Percentiles rank a stretch among this genome's conserved stretches.
Conservation (phyloP, 495 filamentous ascomycete genomes). For the Tuber brumale region DNA sequence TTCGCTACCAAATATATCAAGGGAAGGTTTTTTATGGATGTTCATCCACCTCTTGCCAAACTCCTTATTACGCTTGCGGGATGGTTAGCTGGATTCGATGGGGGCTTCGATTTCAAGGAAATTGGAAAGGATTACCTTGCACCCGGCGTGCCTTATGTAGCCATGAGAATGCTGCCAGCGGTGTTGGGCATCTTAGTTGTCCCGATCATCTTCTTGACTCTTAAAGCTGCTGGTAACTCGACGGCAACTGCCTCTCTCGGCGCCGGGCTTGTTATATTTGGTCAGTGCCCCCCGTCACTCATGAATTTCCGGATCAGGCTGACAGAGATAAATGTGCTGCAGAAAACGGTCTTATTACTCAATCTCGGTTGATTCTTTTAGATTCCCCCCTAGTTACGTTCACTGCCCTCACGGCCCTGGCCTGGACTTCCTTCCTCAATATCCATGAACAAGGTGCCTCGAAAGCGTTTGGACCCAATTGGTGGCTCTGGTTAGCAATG, state of each 20-base stretch:
- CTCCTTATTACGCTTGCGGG: conserved; percentile 90
- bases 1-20: conserved; percentile 99
- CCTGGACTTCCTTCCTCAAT: conserved; percentile 90
- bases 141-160: conserved; percentile 90
- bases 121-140: conserved; percentile 98
- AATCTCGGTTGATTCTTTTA: conserved; percentile 89
- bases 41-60: conserved; percentile 96
- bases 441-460: conserved; percentile 88
- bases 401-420: conserved; percentile 83
- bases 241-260: conserved; percentile 76
- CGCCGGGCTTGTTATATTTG: conserved; percentile 80
- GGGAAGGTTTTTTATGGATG: conserved; percentile 98
- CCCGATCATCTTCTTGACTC: conserved; percentile 85
- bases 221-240: conserved; percentile 84
- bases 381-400: conserved; percentile 92
- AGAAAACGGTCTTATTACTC: conserved; percentile 94
- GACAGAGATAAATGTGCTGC: conserved; percentile 20
- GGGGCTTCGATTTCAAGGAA: conserved; percentile 97
- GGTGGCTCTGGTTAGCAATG: conserved; percentile 96
- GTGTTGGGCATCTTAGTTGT: conserved; percentile 78
- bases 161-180: conserved; percentile 91
- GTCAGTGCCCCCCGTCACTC: conserved; percentile 47
- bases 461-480: conserved; percentile 75
- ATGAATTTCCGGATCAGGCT: conserved; percentile 18
- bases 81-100: conserved; percentile 91